A percentile compares a stretch with the other conserved stretches of the same genome.
These are phyloP conservation scores for Tuber umbilicatum DNA, from an alignment of 495 filamentous ascomycete species.

Conservation along the genomic window DNA sequence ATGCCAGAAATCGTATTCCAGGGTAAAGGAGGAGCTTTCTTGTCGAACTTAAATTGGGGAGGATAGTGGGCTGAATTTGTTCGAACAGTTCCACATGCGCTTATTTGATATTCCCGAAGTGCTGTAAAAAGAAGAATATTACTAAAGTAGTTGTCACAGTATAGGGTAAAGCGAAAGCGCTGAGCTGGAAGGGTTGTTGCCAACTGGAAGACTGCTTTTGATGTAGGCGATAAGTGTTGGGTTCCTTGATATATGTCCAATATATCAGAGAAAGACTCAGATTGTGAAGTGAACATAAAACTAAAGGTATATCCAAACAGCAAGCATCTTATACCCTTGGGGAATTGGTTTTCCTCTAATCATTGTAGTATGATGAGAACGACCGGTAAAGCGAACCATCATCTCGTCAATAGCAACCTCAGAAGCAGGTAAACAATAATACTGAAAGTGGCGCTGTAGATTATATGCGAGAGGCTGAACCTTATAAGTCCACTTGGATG, in stretches of 20 bases:
- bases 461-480: constrained; percentile 8
- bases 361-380: neutral
- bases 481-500: neutral
- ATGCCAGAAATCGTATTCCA: neutral
- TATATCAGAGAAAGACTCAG: neutral
- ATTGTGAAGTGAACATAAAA: constrained; percentile 12
- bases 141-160: constrained; percentile 22
- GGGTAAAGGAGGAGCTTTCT: neutral
- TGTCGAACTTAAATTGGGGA: neutral
- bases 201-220: neutral
- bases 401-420: constrained; percentile 10
- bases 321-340: constrained; percentile 11
- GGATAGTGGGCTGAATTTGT: constrained; percentile 7
- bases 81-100: constrained; percentile 7
- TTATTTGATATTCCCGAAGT: neutral
- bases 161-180: constrained; percentile 5
- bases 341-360: neutral
- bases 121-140: constrained; percentile 9
- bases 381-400: constrained; percentile 11
- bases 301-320: constrained; percentile 19
- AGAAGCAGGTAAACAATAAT: neutral
- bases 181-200: neutral
- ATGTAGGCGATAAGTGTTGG: neutral
- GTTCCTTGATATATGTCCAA: neutral
- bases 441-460: neutral